Evolutionary conservation across 2,329 filamentous ascomycete genomes (phyloP), one percentile per base, ranked within the genome.

Genomic region (Fusarium sp.): DNA sequence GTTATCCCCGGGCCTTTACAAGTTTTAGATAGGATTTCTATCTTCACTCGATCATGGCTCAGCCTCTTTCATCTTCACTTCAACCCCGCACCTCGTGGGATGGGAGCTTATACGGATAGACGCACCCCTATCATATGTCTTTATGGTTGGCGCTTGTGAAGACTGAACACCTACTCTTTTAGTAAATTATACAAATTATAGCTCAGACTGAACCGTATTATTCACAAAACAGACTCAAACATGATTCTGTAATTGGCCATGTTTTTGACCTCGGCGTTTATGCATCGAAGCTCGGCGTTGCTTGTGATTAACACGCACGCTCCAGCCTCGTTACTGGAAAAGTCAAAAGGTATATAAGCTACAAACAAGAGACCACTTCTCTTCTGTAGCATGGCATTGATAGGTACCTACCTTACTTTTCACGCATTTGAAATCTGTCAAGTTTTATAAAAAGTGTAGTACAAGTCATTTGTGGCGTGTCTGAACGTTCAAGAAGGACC

Each of bases 201-300:
- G 58, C 31, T 46, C 47, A 29, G 18, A 15, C 26, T 35, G 23
- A 28, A 11, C 12, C 18, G 39, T 29, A 16, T 29, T 31, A 20
- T 42, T 18, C 11, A 26, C 12, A 57, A 28, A 28, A 56, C 16
- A 38, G 13, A 39, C 37, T 21, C 21, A 38, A 55, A 66, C 23
- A 26, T 39, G 39, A 37, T 21, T 37, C 23, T 58, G 21, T 4
- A 31, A 47, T 68, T 65, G 44, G 33, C 26, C 49, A 31, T 41
- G 10, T 13, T 12, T 26, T 69, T 31, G 57, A 63, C 66, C 66
- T 70, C 66, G 66, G 66, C 62, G 66, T 47, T 41, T 31, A 38
- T 49, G 55, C 35, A 35, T n/a, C 8, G 46, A 48, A 50, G 35
- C 59, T 69, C 50, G 66, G 60, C 35, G 29, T 69, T 69, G 66